These are phyloP conservation scores for Verbena officinalis DNA, from an alignment of 257 asterid species.

Conservation along the genomic window DNA sequence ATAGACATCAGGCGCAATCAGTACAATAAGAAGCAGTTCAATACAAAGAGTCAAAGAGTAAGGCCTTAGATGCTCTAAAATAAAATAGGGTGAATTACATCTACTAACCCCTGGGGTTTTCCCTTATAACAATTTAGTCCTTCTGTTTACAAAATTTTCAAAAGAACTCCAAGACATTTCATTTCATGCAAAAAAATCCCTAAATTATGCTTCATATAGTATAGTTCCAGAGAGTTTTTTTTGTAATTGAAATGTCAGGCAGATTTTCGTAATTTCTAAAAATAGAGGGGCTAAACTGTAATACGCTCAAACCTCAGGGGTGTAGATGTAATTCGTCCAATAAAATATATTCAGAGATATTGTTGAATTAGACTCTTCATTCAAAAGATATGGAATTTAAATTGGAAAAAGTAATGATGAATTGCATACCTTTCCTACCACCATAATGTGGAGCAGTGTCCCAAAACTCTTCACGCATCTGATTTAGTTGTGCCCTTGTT, in stretches of 20 bases:
- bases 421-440: constrained; percentile 64
- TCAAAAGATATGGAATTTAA: background rate
- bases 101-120: too few relatives aligned
- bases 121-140: too few relatives aligned
- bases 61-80: background rate
- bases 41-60: constrained; percentile 4
- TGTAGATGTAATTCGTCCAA: constrained; percentile 9
- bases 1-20: background rate
- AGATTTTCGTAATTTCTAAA: too few relatives aligned
- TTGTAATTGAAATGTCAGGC: too few relatives aligned
- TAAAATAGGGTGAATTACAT: background rate
- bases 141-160: too few relatives aligned
- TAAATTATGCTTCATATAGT: too few relatives aligned
- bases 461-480: constrained; percentile 81
- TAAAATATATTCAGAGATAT: background rate
- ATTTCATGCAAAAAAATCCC: too few relatives aligned
- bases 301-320: background rate
- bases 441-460: constrained; percentile 86
- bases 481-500: constrained; percentile 59
- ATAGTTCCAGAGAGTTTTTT: too few relatives aligned
- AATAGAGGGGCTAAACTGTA: background rate
- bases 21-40: constrained; percentile 10
- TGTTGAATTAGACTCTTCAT: background rate
- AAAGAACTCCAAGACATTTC: too few relatives aligned
- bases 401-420: constrained; percentile 6